Evolutionary conservation across 345 rosid genomes (phyloP).

Genomic region (Pistacia atlantica): DNA sequence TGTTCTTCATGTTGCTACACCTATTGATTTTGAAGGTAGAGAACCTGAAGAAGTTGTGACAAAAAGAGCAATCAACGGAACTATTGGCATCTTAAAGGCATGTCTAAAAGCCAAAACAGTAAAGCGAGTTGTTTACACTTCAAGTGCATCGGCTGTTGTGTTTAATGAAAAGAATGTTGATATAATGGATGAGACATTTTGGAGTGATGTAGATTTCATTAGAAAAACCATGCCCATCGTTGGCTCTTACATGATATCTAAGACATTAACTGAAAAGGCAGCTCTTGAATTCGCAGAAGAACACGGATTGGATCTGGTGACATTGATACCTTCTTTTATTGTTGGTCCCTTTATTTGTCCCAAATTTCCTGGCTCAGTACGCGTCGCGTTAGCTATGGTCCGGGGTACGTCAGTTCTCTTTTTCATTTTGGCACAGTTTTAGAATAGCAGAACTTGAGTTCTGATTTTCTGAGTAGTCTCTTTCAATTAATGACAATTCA

Average conservation of each 20-base stretch:
- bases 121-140: constrained; percentile 63
- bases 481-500: not conserved
- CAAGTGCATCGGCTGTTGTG: constrained; percentile 35
- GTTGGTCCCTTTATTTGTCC: constrained; percentile 53
- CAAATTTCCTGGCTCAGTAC: constrained; percentile 31
- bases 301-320: constrained; percentile 41
- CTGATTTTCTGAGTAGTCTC: too few species aligned
- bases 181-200: not conserved
- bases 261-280: constrained; percentile 36
- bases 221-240: not conserved
- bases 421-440: too few species aligned
- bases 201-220: constrained; percentile 14
- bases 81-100: constrained; percentile 51
- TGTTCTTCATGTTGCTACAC: constrained; percentile 63
- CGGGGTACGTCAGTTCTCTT: constrained; percentile 16
- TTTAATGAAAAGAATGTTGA: not conserved
- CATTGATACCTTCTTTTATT: constrained; percentile 33
- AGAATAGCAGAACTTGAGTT: too few species aligned
- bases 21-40: constrained; percentile 35
- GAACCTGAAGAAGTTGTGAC: constrained; percentile 53
- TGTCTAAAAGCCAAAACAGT: constrained; percentile 56
- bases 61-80: constrained; percentile 49
- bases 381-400: constrained; percentile 24
- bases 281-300: constrained; percentile 37
- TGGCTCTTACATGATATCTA: constrained; percentile 19